Evolutionary conservation across 257 asterid genomes (phyloP).

Genomic region (Linaria vulgaris): DNA sequence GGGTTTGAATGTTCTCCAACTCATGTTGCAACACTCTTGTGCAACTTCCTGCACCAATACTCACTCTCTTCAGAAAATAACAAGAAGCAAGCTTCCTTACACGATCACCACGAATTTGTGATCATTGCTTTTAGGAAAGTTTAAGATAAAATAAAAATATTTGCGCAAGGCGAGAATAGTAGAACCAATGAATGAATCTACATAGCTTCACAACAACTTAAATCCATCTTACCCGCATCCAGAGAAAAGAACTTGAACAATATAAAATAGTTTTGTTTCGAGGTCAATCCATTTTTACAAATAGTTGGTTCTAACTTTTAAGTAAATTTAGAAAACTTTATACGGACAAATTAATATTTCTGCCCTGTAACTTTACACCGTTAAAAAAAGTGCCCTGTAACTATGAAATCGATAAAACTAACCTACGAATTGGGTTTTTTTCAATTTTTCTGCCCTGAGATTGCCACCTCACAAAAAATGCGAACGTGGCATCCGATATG

Average conservation of each 20-base stretch:
- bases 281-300: conserved; percentile 18
- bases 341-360: too few species aligned
- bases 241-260: not conserved
- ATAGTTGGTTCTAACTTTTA: conserved; percentile 1
- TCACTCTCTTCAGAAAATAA: conserved; percentile 16
- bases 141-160: conserved; percentile 3
- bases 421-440: too few species aligned
- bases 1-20: conserved; percentile 86
- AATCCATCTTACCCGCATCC: not conserved
- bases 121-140: conserved; percentile 9
- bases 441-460: too few species aligned
- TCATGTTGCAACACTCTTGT: conserved; percentile 81
- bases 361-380: too few species aligned
- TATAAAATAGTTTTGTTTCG: not conserved
- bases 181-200: conserved; percentile 6
- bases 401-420: too few species aligned
- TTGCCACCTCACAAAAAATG: too few species aligned
- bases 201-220: conserved; percentile 4
- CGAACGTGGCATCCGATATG: too few species aligned
- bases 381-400: too few species aligned
- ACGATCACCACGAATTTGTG: not conserved
- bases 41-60: conserved; percentile 67
- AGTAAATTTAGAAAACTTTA: too few species aligned
- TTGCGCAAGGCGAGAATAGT: not conserved
- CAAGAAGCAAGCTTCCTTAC: conserved; percentile 6